Evolutionary conservation across 2,329 filamentous ascomycete genomes (phyloP).

Genomic region (Alternaria arborescens): DNA sequence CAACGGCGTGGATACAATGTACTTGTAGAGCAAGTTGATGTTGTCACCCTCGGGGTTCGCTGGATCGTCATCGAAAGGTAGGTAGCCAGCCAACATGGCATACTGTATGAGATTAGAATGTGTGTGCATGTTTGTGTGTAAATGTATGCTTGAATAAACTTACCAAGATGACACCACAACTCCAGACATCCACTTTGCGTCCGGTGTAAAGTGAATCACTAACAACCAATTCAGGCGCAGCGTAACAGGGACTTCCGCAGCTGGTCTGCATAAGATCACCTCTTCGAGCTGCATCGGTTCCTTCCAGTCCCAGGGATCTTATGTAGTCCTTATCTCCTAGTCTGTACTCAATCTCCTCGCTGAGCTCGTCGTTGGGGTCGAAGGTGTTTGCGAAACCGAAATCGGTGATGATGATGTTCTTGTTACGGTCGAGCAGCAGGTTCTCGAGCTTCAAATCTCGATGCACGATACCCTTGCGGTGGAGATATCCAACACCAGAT

Average conservation of each 20-base stretch:
- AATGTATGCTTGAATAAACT: conserved; percentile 52
- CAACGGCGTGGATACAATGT: conserved; percentile 95
- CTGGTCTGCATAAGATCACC: conserved; percentile 99
- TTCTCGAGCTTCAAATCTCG: conserved; percentile 97
- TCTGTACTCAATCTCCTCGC: conserved; percentile 88
- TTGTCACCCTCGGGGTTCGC: conserved; percentile 99
- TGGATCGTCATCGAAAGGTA: conserved; percentile 97
- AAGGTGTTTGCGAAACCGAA: conserved; percentile 99
- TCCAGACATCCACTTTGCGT: conserved; percentile 98
- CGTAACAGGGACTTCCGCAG: conserved; percentile 97
- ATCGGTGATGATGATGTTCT: conserved; percentile 99
- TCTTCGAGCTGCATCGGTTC: conserved; percentile 77
- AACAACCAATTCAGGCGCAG: conserved; percentile 94
- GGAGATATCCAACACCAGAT: conserved; percentile 94
- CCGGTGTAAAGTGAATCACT: conserved; percentile 98
- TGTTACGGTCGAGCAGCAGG: conserved; percentile 89
- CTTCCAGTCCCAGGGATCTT: conserved; percentile 85
- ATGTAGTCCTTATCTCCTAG: conserved; percentile 88
- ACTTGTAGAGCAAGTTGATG: conserved; percentile 98
- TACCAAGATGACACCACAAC: conserved; percentile 97
- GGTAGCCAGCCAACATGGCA: conserved; percentile 96
- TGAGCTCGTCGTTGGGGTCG: conserved; percentile 84
- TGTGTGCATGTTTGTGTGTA: not conserved
- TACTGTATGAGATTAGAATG: conserved; percentile 67
- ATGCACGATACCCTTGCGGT: conserved; percentile 98